Evolutionary conservation across 148 eudicot species (phyloP).

Genomic region (Rhododendron simsii): DNA sequence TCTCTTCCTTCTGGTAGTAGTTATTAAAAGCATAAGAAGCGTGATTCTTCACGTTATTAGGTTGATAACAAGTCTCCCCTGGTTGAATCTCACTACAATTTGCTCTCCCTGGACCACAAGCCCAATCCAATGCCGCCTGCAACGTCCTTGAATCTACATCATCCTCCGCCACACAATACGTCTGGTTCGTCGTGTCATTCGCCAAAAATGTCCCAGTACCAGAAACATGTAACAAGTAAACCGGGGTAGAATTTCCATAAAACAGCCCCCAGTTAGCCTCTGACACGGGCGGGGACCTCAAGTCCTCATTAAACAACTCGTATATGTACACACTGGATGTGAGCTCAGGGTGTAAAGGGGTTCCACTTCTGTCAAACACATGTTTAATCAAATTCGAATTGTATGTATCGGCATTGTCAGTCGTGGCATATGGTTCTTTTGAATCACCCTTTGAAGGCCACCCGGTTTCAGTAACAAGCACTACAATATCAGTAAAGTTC

Average conservation of each 20-base stretch:
- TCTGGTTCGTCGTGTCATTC: conserved; percentile 76
- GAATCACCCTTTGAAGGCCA: conserved; percentile 96
- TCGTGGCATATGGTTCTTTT: conserved; percentile 81
- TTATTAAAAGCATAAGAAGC: conserved; percentile 92
- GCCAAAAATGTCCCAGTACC: conserved; percentile 86
- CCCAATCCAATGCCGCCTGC: conserved; percentile 94
- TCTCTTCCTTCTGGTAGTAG: conserved; percentile 80
- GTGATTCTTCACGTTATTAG: conserved; percentile 69
- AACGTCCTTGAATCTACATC: conserved; percentile 56
- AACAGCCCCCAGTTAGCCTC: conserved; percentile 98
- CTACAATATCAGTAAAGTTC: conserved; percentile 61
- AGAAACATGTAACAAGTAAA: conserved; percentile 69
- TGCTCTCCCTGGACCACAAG: conserved; percentile 94
- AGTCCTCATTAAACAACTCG: conserved; percentile 88
- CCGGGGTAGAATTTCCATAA: conserved; percentile 64
- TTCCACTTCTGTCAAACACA: conserved; percentile 57
- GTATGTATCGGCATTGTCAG: conserved; percentile 74
- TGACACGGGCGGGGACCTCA: conserved; percentile 78
- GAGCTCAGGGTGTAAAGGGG: conserved; percentile 73
- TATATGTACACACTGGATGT: conserved; percentile 76
- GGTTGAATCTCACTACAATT: conserved; percentile 91
- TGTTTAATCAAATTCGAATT: conserved; percentile 83
- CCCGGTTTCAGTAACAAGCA: conserved; percentile 86
- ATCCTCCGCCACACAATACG: conserved; percentile 72
- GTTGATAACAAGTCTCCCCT: conserved; percentile 74